Conservation (phyloP, 139 green algal species). For the Trebouxia sp. region DNA sequence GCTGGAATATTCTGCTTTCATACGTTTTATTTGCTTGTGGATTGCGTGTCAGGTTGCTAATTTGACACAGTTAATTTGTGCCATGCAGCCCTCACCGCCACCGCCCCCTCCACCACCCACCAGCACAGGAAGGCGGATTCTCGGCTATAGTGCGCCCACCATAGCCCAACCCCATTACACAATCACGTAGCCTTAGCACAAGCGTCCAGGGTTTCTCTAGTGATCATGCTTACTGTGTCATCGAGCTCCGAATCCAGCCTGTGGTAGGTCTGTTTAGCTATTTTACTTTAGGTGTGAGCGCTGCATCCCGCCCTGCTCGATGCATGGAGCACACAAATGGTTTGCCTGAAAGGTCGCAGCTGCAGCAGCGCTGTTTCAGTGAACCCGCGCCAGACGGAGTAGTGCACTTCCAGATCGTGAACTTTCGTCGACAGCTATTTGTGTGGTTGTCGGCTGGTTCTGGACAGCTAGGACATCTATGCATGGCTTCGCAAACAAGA, state of each 20-base stretch:
- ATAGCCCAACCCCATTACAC: background rate
- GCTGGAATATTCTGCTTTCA: too few species aligned
- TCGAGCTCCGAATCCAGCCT: too few species aligned
- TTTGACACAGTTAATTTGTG: too few species aligned
- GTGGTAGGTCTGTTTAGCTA: background rate
- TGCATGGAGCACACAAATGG: slow-evolving; percentile 6
- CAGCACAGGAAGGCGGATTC: background rate
- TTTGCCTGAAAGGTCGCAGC: too few species aligned
- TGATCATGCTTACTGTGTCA: too few species aligned
- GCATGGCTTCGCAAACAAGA: slow-evolving; percentile 4
- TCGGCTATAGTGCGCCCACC: background rate
- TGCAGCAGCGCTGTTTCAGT: slow-evolving; percentile 1
- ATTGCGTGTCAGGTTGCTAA: too few species aligned
- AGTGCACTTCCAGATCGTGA: slow-evolving; percentile 5
- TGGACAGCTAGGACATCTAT: background rate
- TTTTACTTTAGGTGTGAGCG: too few species aligned
- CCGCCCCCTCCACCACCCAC: background rate
- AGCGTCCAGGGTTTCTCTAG: too few species aligned
- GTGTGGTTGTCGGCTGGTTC: slow-evolving; percentile 3
- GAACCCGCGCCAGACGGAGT: background rate
- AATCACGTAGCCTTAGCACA: background rate
- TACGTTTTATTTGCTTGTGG: too few species aligned
- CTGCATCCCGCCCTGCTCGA: too few species aligned
- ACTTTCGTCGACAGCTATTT: slow-evolving; percentile 15
- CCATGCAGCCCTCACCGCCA: background rate